Evolutionary conservation across 192 early-diverging fungal species (phyloP).

Genomic region (Rhizoclosmatium sp.): DNA sequence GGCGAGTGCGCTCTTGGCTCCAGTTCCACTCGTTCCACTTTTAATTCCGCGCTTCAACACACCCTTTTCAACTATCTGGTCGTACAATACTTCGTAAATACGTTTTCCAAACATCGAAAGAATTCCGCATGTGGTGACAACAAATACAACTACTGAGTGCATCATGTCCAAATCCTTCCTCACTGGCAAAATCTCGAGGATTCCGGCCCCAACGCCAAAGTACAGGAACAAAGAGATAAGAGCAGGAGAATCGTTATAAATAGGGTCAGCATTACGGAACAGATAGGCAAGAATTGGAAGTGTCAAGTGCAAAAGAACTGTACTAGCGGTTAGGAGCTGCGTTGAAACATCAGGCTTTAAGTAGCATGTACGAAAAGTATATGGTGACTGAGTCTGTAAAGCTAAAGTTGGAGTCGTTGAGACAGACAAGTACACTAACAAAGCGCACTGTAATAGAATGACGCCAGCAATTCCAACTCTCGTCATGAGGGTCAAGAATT

Average conservation of each 20-base stretch:
- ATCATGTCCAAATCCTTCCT: background rate
- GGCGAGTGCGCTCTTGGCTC: background rate
- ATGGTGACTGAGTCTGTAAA: no score
- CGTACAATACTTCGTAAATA: background rate
- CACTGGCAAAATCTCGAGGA: background rate
- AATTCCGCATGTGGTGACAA: background rate
- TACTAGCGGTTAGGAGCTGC: background rate
- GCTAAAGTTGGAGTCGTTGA: no score
- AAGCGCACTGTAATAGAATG: no score
- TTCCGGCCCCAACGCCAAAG: background rate
- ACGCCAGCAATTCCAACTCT: background rate
- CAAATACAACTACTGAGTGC: background rate
- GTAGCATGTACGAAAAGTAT: no score
- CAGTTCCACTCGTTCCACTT: background rate
- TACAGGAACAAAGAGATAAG: background rate
- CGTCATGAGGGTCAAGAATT: background rate
- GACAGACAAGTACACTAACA: no score
- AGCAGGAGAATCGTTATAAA: constrained; percentile 3
- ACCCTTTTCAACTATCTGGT: background rate
- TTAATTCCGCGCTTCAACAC: background rate
- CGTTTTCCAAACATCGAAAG: background rate
- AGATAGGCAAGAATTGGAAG: background rate
- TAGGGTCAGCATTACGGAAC: background rate
- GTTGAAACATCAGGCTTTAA: constrained; percentile 11
- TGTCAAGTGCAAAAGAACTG: background rate